Conservation (phyloP, 2,329 filamentous ascomycete genomes). For the Trichoderma atrobrunneum region DNA sequence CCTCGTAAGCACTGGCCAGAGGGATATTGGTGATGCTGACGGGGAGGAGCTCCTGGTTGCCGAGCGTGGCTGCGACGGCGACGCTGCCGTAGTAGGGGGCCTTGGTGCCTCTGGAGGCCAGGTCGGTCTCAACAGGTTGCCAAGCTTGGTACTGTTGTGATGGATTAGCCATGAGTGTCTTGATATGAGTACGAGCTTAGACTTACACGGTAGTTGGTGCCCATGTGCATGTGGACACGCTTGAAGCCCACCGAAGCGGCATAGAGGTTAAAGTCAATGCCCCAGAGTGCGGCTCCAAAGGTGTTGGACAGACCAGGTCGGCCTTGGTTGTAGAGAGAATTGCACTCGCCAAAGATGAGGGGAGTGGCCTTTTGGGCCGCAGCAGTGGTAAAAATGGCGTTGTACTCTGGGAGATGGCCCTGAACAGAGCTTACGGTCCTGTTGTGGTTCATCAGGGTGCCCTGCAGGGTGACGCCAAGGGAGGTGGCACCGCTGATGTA, state of each 20-base stretch:
- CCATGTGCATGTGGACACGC: constrained; percentile 63
- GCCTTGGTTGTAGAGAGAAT: constrained; percentile 62
- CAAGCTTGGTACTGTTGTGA: constrained; percentile 49
- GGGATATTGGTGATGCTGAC: constrained; percentile 50
- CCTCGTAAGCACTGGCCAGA: constrained; percentile 39
- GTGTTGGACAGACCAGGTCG: constrained; percentile 60
- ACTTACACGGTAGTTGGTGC: constrained; percentile 55
- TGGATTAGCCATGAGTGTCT: neutral
- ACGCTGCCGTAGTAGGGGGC: constrained; percentile 63
- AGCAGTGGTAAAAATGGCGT: constrained; percentile 34
- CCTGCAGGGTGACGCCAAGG: constrained; percentile 60
- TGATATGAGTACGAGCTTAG: neutral
- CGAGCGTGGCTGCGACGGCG: constrained; percentile 55
- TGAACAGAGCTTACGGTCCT: constrained; percentile 48
- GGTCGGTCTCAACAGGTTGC: constrained; percentile 54
- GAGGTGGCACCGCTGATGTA: constrained; percentile 60
- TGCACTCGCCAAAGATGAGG: constrained; percentile 59
- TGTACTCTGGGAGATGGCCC: constrained; percentile 47
- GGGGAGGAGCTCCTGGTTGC: constrained; percentile 31
- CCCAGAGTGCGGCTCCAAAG: constrained; percentile 65
- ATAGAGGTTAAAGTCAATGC: constrained; percentile 59
- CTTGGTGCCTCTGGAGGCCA: constrained; percentile 54
- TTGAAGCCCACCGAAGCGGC: constrained; percentile 54
- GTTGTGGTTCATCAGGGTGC: constrained; percentile 63
- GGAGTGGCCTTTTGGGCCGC: constrained; percentile 34